phyloP scores from a whole-genome alignment of 2,329 filamentous ascomycete genomes.

The Botrytis sinoallii region DNA sequence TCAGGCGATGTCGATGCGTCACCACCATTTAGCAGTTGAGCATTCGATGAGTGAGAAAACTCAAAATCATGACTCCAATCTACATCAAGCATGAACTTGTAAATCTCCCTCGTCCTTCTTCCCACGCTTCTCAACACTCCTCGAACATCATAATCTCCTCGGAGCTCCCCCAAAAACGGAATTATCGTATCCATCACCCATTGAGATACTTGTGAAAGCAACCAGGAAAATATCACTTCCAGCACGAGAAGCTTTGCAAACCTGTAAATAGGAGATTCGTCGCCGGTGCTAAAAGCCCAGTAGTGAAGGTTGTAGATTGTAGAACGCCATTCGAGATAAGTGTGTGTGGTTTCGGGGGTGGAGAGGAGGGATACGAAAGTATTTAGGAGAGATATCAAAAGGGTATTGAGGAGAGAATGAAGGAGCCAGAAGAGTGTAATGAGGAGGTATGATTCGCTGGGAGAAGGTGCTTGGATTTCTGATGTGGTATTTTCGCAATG shows the following conservation, averaged over 20 bases:
- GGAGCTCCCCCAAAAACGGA: neutral
- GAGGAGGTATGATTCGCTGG: neutral
- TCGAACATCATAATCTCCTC: neutral
- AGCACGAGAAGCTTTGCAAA: neutral
- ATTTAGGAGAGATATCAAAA: neutral
- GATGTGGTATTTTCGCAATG: neutral
- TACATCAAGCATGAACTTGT: neutral
- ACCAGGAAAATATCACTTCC: constrained; percentile 1
- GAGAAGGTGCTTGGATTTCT: neutral
- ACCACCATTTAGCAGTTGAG: neutral
- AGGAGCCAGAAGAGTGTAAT: neutral
- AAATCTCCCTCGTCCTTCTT: neutral
- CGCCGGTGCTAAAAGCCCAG: neutral
- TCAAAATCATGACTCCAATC: neutral
- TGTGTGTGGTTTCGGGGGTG: neutral
- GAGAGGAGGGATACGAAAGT: neutral
- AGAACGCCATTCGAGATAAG: neutral
- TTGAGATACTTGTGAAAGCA: constrained; percentile 1
- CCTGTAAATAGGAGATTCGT: neutral
- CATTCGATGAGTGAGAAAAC: neutral
- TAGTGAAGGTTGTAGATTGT: constrained; percentile 13
- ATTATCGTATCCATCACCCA: neutral
- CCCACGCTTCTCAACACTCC: neutral
- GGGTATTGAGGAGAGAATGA: neutral
- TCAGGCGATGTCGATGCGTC: neutral